phyloP scores from a whole-genome alignment of 768 basidiomycete species.

The Tephrocybe sp. region DNA sequence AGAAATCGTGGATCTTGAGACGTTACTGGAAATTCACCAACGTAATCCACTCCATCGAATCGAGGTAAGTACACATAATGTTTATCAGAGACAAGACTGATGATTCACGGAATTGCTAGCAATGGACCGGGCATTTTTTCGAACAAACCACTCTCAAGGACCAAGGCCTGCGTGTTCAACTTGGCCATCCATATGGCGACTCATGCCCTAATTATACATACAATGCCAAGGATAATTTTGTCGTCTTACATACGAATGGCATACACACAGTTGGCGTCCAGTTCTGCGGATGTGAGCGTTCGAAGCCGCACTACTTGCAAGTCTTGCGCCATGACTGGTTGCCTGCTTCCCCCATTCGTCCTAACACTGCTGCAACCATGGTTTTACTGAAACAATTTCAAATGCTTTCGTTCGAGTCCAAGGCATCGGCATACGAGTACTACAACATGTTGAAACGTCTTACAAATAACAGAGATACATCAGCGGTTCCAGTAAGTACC shows the following conservation, averaged over 20 bases:
- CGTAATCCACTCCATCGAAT: conserved; percentile 1
- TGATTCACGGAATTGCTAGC: too few relatives aligned
- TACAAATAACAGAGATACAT: conserved; percentile 23
- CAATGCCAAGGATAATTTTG: conserved; percentile 13
- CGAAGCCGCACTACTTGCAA: conserved; percentile 18
- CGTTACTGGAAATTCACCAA: conserved; percentile 1
- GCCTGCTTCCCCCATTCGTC: conserved; percentile 23
- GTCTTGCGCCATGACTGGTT: conserved; percentile 25
- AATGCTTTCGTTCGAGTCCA: conserved; percentile 25
- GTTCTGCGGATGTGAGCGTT: conserved; percentile 27
- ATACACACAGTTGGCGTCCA: conserved; percentile 27
- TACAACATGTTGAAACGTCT: conserved; percentile 21
- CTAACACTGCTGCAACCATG: conserved; percentile 27
- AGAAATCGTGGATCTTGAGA: too few relatives aligned
- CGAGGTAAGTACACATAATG: conserved; percentile 2
- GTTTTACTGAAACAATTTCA: conserved; percentile 22
- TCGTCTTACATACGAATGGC: conserved; percentile 22
- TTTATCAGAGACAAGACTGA: too few relatives aligned
- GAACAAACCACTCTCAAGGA: neutral
- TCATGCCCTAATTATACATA: conserved; percentile 2
- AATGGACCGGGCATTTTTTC: neutral
- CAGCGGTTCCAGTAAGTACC: neutral
- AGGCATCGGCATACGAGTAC: conserved; percentile 25
- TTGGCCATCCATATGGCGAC: conserved; percentile 9
- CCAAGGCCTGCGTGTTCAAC: neutral